Percentiles rank a stretch among this genome's conserved stretches.
Evolutionary conservation across 257 asterid genomes (phyloP).

Genomic region (Avicennia marina): DNA sequence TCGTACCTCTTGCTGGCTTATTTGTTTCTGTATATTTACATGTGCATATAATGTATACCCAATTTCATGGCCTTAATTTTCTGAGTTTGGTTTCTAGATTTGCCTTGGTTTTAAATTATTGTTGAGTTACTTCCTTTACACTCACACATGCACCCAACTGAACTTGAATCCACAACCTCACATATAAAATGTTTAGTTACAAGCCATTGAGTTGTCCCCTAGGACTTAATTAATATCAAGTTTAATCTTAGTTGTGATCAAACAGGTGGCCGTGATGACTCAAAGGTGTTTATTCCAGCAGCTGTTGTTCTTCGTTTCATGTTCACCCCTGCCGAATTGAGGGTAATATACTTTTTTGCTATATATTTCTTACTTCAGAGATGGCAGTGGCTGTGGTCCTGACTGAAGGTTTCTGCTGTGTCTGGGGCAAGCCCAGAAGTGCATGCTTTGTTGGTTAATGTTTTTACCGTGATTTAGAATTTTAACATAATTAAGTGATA

Average conservation of each 20-base stretch:
- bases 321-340: slow-evolving; percentile 86
- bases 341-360: slow-evolving; percentile 43
- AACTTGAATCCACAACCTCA: too few relatives aligned
- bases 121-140: too few relatives aligned
- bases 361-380: neutral
- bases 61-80: neutral
- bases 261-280: slow-evolving; percentile 93
- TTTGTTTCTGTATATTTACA: neutral
- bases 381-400: neutral
- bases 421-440: neutral
- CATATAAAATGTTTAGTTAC: too few relatives aligned
- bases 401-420: neutral
- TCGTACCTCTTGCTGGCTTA: neutral
- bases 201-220: too few relatives aligned
- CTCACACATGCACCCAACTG: too few relatives aligned
- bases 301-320: slow-evolving; percentile 77
- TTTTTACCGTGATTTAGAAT: neutral
- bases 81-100: neutral
- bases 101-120: neutral
- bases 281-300: slow-evolving; percentile 74
- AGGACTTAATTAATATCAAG: slow-evolving; percentile 15
- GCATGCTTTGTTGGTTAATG: neutral
- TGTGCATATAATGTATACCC: neutral
- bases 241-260: slow-evolving; percentile 22
- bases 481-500: too few relatives aligned